Evolutionary conservation across 2,329 filamentous ascomycete species (phyloP).

Genomic region (Neopestalotiopsis clavispora): DNA sequence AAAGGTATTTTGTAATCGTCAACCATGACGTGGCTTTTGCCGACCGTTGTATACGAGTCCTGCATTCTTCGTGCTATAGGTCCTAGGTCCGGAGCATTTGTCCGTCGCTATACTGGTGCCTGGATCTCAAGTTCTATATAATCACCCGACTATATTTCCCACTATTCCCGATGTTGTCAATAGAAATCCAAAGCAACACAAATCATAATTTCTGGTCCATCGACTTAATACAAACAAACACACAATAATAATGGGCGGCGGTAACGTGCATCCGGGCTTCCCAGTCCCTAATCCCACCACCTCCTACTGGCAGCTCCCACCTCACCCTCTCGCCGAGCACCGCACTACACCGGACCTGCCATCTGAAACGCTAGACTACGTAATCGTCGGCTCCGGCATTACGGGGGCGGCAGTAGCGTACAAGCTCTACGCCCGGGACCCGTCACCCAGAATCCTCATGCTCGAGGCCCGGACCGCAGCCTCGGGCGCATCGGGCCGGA

Average conservation of each 20-base stretch:
- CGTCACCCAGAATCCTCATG: constrained; percentile 32
- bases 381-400: constrained; percentile 19
- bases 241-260: constrained; percentile 14
- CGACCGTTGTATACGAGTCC: not conserved
- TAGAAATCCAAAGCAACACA: not conserved
- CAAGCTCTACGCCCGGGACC: constrained; percentile 26
- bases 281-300: constrained; percentile 34
- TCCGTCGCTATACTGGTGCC: not conserved
- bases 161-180: not conserved
- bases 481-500: constrained; percentile 41
- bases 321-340: constrained; percentile 35
- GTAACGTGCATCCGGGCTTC: constrained; percentile 25
- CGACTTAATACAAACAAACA: not conserved
- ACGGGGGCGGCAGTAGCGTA: constrained; percentile 17
- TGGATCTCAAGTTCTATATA: not conserved
- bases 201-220: not conserved
- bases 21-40: not conserved
- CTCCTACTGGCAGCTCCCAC: constrained; percentile 40
- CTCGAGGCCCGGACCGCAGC: constrained; percentile 40
- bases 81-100: not conserved
- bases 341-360: constrained; percentile 29
- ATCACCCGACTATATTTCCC: not conserved
- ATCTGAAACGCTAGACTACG: constrained; percentile 4
- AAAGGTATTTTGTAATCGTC: not conserved
- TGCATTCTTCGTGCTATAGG: not conserved